Evolutionary conservation across 108 stramenopile species (phyloP), one percentile per base, ranked within the genome.

Genomic region (Phaeodactylum tricornutum): DNA sequence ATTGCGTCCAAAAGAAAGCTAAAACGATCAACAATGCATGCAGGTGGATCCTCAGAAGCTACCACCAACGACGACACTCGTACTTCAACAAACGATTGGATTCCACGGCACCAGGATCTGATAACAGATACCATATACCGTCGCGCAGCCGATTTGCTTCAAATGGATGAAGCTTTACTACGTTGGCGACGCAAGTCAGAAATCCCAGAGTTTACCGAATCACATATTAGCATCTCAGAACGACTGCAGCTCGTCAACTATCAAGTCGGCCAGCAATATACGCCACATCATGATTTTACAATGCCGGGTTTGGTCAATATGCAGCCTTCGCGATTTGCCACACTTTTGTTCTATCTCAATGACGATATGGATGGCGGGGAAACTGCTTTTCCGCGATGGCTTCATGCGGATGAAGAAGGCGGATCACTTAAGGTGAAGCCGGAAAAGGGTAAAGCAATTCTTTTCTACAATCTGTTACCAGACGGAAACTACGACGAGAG

Each of bases 401-500:
- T 65, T 19, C 69, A 72, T 50, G 59, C 61, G 1, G n/a, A n/a
- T n/a, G 68, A 77, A 51, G 52, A 53, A 7, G 16, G 27, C 19
- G 33, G 60, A 7, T 25, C 29, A 3, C 53, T 77, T 0, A 35
- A 55, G 12, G 76, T 68, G 26, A 57, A 42, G 35, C 75, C 75
- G 0, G 63, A 72, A 50, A 33, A 43, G 7, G 75, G 75, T 22
- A 75, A 77, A 38, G 75, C 70, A 0, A 43, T 77, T 41, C 38
- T 77, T 9, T 77, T 70, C 32, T 68, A 68, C 41, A 55, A 46
- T 25, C 17, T 57, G 17, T 45, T 68, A 25, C 69, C 74, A 9
- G 85, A 87, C 55, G 85, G 85, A 23, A 87, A 87, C 45, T 76
- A 70, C 38, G 85, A 87, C 45, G 80, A 87, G 34, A 57, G 62